A percentile compares a stretch with the other conserved stretches of the same genome.
These are phyloP conservation scores for Penicillium coffeae DNA, from an alignment of 495 filamentous ascomycete species.

Conservation along the genomic window DNA sequence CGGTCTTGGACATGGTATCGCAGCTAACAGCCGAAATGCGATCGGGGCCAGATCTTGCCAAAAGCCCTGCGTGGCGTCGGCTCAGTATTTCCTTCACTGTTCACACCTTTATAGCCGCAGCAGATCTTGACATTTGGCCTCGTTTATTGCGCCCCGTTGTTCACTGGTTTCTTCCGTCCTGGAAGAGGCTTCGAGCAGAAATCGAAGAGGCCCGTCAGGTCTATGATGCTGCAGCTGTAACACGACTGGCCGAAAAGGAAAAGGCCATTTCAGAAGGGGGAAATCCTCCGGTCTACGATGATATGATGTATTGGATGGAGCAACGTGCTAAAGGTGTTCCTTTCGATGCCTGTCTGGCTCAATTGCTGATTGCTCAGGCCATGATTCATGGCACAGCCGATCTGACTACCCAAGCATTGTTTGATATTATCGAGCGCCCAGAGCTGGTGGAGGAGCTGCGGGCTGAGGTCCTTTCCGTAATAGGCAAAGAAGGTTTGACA, in stretches of 20 bases:
- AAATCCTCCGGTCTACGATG: not conserved
- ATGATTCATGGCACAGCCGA: constrained; percentile 31
- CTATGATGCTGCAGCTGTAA: not conserved
- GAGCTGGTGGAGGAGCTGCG: constrained; percentile 27
- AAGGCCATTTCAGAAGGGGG: not conserved
- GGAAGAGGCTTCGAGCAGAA: not conserved
- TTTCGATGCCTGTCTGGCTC: not conserved
- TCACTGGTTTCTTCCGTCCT: not conserved
- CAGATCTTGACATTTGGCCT: not conserved
- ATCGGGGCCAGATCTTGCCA: not conserved
- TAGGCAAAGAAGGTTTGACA: constrained; percentile 4
- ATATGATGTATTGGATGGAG: not conserved
- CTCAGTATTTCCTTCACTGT: not conserved
- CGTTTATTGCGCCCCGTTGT: not conserved
- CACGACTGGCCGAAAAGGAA: not conserved
- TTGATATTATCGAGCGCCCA: constrained; percentile 36
- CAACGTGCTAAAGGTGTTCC: not conserved
- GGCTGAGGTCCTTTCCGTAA: constrained; percentile 18
- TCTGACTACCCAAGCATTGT: constrained; percentile 27
- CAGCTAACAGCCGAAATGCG: not conserved
- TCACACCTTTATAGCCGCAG: not conserved
- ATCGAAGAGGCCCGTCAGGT: not conserved
- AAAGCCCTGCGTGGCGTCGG: not conserved
- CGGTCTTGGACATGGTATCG: not conserved
- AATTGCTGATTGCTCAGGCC: not conserved